phyloP scores from a whole-genome alignment of 139 green algal species.

The Dunaliella sp. region DNA sequence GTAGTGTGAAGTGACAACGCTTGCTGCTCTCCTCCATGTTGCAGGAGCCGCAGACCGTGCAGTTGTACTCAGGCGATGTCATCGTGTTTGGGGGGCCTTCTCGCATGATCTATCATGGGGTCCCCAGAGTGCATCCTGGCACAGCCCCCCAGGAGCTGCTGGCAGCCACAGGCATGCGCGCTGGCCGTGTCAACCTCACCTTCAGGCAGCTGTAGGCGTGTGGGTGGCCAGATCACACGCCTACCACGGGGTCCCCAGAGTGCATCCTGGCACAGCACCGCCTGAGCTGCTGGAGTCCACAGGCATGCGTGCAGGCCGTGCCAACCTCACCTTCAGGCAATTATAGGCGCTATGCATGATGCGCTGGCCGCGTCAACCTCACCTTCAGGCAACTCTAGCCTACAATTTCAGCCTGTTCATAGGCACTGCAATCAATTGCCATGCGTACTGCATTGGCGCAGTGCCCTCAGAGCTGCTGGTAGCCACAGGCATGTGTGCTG shows the following conservation, averaged over 20 bases:
- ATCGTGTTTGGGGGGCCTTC: slow-evolving; percentile 60
- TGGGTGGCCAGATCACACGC: no score
- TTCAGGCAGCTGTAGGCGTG: slow-evolving; percentile 51
- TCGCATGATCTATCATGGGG: slow-evolving; percentile 61
- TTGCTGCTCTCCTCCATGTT: not conserved
- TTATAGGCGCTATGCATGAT: no score
- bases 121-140: slow-evolving; percentile 35
- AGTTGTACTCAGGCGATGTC: slow-evolving; percentile 58
- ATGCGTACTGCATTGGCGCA: slow-evolving; percentile 47
- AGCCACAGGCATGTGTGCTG: slow-evolving; percentile 39
- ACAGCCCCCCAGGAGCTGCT: slow-evolving; percentile 48
- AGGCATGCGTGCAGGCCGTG: slow-evolving; percentile 43
- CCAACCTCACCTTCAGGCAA: slow-evolving; percentile 70
- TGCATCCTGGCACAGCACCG: slow-evolving; percentile 51
- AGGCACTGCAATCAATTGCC: no score
- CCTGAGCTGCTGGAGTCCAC: slow-evolving; percentile 32
- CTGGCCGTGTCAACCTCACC: slow-evolving; percentile 64
- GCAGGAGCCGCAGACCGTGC: slow-evolving; percentile 25
- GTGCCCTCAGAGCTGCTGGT: slow-evolving; percentile 40
- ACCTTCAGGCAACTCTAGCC: slow-evolving; percentile 57
- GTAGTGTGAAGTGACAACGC: no score
- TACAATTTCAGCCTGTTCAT: no score
- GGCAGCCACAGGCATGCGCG: slow-evolving; percentile 32
- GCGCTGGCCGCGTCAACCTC: slow-evolving; percentile 69
- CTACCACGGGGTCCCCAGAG: slow-evolving; percentile 44